Percentiles rank a stretch among this genome's conserved stretches.
These are phyloP conservation scores for Modicella reniformis DNA, from an alignment of 371 early-diverging fungal genomes.

Conservation along the genomic window DNA sequence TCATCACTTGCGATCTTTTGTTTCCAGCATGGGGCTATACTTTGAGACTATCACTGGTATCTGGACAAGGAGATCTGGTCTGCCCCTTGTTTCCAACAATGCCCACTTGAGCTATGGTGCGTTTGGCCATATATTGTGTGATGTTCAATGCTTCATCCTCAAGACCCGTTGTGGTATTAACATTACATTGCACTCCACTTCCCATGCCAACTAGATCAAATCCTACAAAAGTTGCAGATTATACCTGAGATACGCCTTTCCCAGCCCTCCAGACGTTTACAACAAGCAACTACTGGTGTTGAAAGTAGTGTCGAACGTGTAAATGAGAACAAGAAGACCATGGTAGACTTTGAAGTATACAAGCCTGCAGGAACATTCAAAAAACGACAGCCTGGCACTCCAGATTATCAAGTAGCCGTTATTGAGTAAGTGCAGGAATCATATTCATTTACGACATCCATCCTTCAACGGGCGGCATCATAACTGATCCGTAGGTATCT, in stretches of 20 bases:
- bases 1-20: neutral
- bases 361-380: slow-evolving; percentile 63
- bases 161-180: neutral
- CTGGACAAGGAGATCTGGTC: neutral
- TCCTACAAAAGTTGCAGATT: slow-evolving; percentile 35
- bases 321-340: neutral
- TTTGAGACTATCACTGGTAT: neutral
- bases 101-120: slow-evolving; percentile 28
- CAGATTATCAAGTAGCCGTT: slow-evolving; percentile 60
- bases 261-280: neutral
- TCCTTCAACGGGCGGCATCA: neutral
- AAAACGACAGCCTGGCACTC: slow-evolving; percentile 61
- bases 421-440: slow-evolving; percentile 36
- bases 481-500: neutral
- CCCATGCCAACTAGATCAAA: slow-evolving; percentile 18
- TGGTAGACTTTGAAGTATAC: slow-evolving; percentile 63
- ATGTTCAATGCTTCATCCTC: no score
- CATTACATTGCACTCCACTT: neutral
- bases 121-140: neutral
- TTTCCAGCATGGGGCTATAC: slow-evolving; percentile 5
- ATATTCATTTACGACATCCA: neutral
- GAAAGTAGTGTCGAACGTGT: neutral
- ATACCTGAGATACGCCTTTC: slow-evolving; percentile 35
- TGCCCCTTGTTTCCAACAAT: slow-evolving; percentile 30
- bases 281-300: no score